phyloP scores from a whole-genome alignment of 2,329 filamentous ascomycete genomes.

The Epichloe typhina region DNA sequence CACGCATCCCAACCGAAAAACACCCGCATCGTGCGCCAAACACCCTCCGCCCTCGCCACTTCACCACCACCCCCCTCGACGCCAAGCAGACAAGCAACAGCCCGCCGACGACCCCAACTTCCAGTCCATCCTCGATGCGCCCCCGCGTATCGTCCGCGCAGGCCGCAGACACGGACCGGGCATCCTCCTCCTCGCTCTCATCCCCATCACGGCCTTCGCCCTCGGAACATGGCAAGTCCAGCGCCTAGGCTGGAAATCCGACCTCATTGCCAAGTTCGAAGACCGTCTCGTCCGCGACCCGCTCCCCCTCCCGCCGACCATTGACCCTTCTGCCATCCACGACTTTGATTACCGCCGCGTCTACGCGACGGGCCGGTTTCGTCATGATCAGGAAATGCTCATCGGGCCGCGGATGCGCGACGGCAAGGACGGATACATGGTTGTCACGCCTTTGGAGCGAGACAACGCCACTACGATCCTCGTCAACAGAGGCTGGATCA shows the following conservation, averaged over 20 bases:
- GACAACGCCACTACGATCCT: constrained; percentile 56
- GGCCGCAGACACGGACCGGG: constrained; percentile 65
- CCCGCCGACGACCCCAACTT: constrained; percentile 67
- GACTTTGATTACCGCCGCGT: constrained; percentile 92
- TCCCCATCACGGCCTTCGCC: constrained; percentile 79
- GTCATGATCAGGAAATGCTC: constrained; percentile 93
- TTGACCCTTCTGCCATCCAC: constrained; percentile 68
- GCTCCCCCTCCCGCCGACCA: constrained; percentile 67
- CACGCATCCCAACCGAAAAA: neutral
- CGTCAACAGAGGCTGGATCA: constrained; percentile 86
- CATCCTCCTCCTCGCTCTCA: constrained; percentile 69
- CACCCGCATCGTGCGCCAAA: neutral
- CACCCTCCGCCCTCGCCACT: neutral
- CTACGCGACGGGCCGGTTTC: constrained; percentile 55
- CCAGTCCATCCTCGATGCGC: constrained; percentile 80
- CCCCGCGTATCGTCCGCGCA: constrained; percentile 64
- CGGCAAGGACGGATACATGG: constrained; percentile 79
- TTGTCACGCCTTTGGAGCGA: constrained; percentile 81
- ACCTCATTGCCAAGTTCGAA: constrained; percentile 81
- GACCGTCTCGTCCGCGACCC: constrained; percentile 79
- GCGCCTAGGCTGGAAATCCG: constrained; percentile 85
- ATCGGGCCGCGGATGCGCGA: constrained; percentile 83
- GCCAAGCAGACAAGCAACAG: constrained; percentile 21
- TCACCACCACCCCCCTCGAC: neutral
- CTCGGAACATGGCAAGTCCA: constrained; percentile 94